These are phyloP conservation scores for Spizellomyces sp. DNA, from an alignment of 192 early-diverging fungal species.

Conservation along the genomic window DNA sequence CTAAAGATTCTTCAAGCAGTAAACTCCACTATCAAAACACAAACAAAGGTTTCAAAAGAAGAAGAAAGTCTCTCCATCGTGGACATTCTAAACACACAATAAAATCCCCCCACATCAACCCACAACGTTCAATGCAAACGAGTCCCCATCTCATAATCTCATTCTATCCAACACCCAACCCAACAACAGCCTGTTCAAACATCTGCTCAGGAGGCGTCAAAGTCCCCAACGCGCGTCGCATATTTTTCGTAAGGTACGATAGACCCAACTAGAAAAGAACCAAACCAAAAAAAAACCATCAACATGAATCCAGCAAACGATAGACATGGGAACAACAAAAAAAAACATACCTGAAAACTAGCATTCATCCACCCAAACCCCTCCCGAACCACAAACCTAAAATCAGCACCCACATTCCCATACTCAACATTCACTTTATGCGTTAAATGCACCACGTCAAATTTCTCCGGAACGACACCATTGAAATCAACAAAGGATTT, in stretches of 20 bases:
- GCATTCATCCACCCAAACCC: conserved; percentile 99
- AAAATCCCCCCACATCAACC: too few species aligned
- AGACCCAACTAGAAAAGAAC: conserved; percentile 71
- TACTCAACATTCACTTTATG: conserved; percentile 95
- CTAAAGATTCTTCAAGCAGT: too few species aligned
- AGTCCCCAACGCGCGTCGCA: conserved; percentile 77
- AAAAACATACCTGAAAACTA: conserved; percentile 47
- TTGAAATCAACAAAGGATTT: conserved; percentile 94
- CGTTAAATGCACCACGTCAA: conserved; percentile 89
- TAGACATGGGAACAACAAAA: background rate
- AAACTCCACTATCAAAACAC: too few species aligned
- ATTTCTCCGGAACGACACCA: conserved; percentile 97
- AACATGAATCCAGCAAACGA: background rate
- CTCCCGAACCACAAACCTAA: conserved; percentile 90
- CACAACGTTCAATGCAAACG: too few species aligned
- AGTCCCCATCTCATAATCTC: too few species aligned
- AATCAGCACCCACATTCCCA: conserved; percentile 93
- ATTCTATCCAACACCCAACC: too few species aligned
- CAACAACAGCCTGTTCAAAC: conserved; percentile 34
- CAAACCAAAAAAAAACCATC: conserved; percentile 29
- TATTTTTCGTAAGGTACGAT: conserved; percentile 67
- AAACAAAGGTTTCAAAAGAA: too few species aligned
- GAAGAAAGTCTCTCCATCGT: too few species aligned
- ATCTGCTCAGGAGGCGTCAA: conserved; percentile 71
- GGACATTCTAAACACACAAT: too few species aligned